Evolutionary conservation across 1,139 yeast genomes (phyloP).

Genomic region (Protomyces pachydermus): DNA sequence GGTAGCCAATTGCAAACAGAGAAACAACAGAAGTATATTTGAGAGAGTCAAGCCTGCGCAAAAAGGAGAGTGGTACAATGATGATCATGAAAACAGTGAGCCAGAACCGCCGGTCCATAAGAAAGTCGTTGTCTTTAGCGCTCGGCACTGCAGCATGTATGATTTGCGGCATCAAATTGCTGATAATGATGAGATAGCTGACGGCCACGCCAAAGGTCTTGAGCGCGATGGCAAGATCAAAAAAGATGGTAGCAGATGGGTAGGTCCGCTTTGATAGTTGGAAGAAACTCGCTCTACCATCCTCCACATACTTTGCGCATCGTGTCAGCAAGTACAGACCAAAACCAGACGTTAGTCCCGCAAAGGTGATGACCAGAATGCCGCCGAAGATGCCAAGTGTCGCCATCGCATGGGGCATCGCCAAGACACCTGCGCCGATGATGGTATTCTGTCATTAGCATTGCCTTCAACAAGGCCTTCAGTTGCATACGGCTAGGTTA

Average conservation of each 20-base stretch:
- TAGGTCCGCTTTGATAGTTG: constrained; percentile 76
- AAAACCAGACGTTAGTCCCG: constrained; percentile 71
- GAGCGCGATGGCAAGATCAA: constrained; percentile 80
- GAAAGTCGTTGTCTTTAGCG: constrained; percentile 30
- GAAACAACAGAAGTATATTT: constrained; percentile 86
- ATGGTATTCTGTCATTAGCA: constrained; percentile 39
- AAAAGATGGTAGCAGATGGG: constrained; percentile 73
- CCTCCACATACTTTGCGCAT: constrained; percentile 62
- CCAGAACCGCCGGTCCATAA: constrained; percentile 50
- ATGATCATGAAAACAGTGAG: constrained; percentile 55
- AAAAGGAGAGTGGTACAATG: constrained; percentile 69
- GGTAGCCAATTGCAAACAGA: constrained; percentile 69
- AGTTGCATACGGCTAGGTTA: constrained; percentile 23
- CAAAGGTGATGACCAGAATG: constrained; percentile 55
- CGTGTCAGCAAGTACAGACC: constrained; percentile 79
- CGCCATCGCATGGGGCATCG: constrained; percentile 83
- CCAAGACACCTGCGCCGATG: constrained; percentile 73
- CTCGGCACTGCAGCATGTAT: constrained; percentile 32
- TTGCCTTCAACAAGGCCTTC: constrained; percentile 41
- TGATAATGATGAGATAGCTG: constrained; percentile 79
- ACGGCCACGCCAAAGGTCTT: constrained; percentile 87
- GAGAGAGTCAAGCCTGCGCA: constrained; percentile 73
- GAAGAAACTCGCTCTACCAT: constrained; percentile 79
- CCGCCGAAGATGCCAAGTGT: constrained; percentile 82
- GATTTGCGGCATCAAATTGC: constrained; percentile 75